Evolutionary conservation across 495 filamentous ascomycete genomes (phyloP).

Genomic region (Penicillium tannophilum): DNA sequence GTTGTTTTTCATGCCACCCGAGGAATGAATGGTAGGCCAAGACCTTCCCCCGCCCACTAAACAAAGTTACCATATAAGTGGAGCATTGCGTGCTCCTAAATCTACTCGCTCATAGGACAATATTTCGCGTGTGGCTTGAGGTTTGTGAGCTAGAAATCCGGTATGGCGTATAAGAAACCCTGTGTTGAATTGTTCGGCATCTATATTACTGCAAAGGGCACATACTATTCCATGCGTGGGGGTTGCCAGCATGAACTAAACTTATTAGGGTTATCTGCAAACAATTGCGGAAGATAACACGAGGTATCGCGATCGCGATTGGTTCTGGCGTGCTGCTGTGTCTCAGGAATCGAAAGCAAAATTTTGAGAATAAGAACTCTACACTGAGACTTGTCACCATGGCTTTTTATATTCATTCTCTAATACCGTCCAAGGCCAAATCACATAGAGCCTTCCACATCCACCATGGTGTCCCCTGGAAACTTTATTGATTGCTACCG

Average conservation of each 20-base stretch:
- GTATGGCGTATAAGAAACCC: background rate
- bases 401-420: background rate
- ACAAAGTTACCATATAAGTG: constrained; percentile 15
- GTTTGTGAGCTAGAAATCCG: background rate
- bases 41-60: background rate
- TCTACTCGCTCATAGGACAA: background rate
- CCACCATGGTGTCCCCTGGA: constrained; percentile 18
- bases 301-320: constrained; percentile 20
- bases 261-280: background rate
- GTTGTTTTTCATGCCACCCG: background rate
- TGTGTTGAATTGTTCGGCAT: background rate
- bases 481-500: constrained; percentile 44
- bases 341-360: constrained; percentile 3
- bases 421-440: background rate
- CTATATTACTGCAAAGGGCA: background rate
- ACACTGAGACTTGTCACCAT: background rate
- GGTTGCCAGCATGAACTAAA: background rate
- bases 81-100: constrained; percentile 23
- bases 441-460: background rate
- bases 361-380: background rate
- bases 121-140: background rate
- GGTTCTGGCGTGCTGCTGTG: constrained; percentile 19
- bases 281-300: background rate
- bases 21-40: background rate
- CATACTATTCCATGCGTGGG: background rate